Evolutionary conservation across 495 filamentous ascomycete species (phyloP), one percentile per base, ranked within the genome.

Genomic region (Delitschia confertaspora): DNA sequence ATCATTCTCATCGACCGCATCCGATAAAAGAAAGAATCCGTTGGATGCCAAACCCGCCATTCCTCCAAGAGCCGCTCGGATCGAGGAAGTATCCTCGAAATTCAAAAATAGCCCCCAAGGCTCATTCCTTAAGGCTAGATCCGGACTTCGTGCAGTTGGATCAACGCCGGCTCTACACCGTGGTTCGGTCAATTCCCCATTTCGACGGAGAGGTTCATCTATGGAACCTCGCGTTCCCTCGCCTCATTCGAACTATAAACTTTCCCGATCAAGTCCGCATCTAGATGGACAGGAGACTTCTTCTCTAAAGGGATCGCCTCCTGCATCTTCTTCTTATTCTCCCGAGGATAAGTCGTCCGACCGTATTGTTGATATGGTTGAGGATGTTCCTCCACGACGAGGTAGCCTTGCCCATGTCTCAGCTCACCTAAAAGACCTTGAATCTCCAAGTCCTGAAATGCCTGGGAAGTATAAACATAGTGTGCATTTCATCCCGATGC

Each of bases 111-210:
- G n/a, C 13, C 17, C 6, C 32, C 3, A 30, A n/a, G 11, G n/a
- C n/a, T 14, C 46, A 32, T 18, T 30, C 11, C 20, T 32, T 6
- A 36, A 21, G 3, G 21, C 31, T 0, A 31, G 45, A 11, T 37
- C 42, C 3, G 33, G 26, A 2, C 40, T 43, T 13, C 41, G 42
- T 27, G 6, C 38, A 18, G 36, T 33, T 19, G 46, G 47, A 9
- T 50, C 45, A 19, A 40, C 34, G 9, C 46, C 46, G 21, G 13
- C 30, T n/a, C 14, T 47, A 6, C 35, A 42, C 23, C 51, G 35
- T 2, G 35, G 24, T n/a, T 20, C 42, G 13, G 14, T 16, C 6
- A 10, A 37, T 7, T 9, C 45, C 3, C 22, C 35, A 19, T 17
- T 17, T 26, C 32, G 40, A 37, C 30, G 25, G 3, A 42, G 33